Evolutionary conservation across 805 yeast genomes (phyloP), one percentile per base, ranked within the genome.

Genomic region (Limtongozyma cylindracea): DNA sequence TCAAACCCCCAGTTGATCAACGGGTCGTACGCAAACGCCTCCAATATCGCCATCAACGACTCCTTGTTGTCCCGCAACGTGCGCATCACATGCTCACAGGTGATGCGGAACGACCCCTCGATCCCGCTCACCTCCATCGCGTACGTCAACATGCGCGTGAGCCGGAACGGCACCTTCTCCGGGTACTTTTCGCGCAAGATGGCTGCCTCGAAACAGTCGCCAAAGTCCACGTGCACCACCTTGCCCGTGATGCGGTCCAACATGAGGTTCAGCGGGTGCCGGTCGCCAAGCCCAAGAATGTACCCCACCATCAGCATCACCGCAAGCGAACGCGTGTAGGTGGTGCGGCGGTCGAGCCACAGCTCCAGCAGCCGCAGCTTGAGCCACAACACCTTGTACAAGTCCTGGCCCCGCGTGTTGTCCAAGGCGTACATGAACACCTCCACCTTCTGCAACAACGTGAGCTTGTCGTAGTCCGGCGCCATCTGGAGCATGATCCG

Each of bases 91-190:
- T 84, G 82, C 38, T 88, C 96, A 44, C 95, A 76, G 0, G 96
- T 82, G 18, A 88, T 82, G 34, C 96, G 60, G 58, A 77, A 88
- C 17, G 92, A 76, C 3, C 99, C 99, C 45, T 88, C 96, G 29
- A 88, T 80, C 6, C 98, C 98, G 45, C 93, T 74, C 3, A 88
- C 96, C 42, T 91, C 99, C 95, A 88, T 84, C 0, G 96, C 99
- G 42, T 80, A 80, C 12, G 91, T 80, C 31, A 91, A 55, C 99
- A 88, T 88, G 43, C 98, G 56, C 0, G 99, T 88, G 26, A 88
- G 56, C 42, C 99, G 60, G 52, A 88, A 88, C 6, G 99, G 99
- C 12, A 88, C 98, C 42, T 82, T 84, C 37, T 88, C 99, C 0
- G 99, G 99, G 43, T 74, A 91, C 40, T 88, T 88, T 33, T 91